Evolutionary conservation across 495 filamentous ascomycete species (phyloP).

Genomic region (Daldinia vernicosa): DNA sequence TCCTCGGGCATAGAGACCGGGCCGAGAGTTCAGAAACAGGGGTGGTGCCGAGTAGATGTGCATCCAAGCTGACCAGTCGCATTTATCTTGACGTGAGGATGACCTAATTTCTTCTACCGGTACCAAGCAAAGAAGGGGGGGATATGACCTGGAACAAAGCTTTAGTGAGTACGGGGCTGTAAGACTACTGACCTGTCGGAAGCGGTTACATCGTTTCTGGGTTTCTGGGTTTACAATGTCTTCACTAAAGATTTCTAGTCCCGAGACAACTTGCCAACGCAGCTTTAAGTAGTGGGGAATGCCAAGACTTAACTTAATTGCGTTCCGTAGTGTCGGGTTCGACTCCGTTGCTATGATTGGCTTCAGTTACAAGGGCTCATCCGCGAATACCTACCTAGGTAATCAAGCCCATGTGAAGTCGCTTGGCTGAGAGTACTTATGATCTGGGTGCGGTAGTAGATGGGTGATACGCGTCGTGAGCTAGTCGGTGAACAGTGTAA

Average conservation of each 20-base stretch:
- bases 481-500: background rate
- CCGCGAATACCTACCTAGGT: constrained; percentile 16
- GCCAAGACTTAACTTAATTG: constrained; percentile 40
- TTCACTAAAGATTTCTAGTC: constrained; percentile 39
- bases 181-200: constrained; percentile 15
- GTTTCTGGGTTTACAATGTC: constrained; percentile 19
- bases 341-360: constrained; percentile 31
- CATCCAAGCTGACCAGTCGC: constrained; percentile 20
- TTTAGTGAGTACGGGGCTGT: constrained; percentile 3
- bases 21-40: constrained; percentile 38
- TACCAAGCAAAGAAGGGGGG: background rate
- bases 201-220: constrained; percentile 6
- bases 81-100: constrained; percentile 14
- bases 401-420: constrained; percentile 20
- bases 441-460: constrained; percentile 10
- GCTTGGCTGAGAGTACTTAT: constrained; percentile 20
- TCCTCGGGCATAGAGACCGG: constrained; percentile 16
- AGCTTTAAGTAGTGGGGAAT: constrained; percentile 32
- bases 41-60: constrained; percentile 8
- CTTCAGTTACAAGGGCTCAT: constrained; percentile 12
- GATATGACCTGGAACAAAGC: constrained; percentile 10
- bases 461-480: constrained; percentile 1
- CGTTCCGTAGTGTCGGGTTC: constrained; percentile 40
- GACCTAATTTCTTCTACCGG: constrained; percentile 4
- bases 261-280: constrained; percentile 37